Base-by-base conservation (phyloP, 257 asterid species). In the Solanum lycopersicoides region DNA sequence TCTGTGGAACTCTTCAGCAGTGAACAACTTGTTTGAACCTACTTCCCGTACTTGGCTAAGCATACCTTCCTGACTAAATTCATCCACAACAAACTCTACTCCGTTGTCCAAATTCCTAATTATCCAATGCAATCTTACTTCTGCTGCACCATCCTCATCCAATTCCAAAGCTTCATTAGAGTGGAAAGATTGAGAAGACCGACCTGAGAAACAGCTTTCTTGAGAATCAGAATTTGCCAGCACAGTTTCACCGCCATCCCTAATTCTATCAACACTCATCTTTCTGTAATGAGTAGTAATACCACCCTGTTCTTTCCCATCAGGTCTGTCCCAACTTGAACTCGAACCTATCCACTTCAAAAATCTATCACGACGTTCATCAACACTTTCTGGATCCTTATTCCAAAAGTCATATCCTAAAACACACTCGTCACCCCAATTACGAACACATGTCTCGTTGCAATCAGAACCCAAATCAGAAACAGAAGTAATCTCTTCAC, bases 401-500 rank as follows among this genome's bases (percentile, higher is more conserved):
- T 92, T 92, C 98, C 98, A 96, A 86, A 95, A 88, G 21, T 95
- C 97, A 87, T 95, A 96, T 44, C 91, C 94, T 50, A 92, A 88
- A 88, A 90, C 95, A 88, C 86, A 56, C 69, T 90, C 88, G 5
- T 56, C 91, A 37, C 71, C 65, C 89, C 73, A 91, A 80, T 94
- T 86, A 90, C 89, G 90, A 88, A 90, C 80, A 83, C 87, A 87
- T 5, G 86, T 84, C 75, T 92, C 97, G 0, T 94, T 90, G 76
- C 86, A 83, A 86, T 92, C 96, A n/a, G 93, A 93, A 80, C 92
- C 89, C 21, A 87, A 73, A 90, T 90, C 93, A 18, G 95, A 94
- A 69, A 84, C 89, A 80, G 95, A 88, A 66, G 92, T 77, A 20
- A 91, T 83, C 63, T 93, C 95, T 15, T 93, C 95, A 15, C 91